These are phyloP conservation scores for Paecilomyces sp. DNA, from an alignment of 2,329 filamentous ascomycete species.

Conservation along the genomic window DNA sequence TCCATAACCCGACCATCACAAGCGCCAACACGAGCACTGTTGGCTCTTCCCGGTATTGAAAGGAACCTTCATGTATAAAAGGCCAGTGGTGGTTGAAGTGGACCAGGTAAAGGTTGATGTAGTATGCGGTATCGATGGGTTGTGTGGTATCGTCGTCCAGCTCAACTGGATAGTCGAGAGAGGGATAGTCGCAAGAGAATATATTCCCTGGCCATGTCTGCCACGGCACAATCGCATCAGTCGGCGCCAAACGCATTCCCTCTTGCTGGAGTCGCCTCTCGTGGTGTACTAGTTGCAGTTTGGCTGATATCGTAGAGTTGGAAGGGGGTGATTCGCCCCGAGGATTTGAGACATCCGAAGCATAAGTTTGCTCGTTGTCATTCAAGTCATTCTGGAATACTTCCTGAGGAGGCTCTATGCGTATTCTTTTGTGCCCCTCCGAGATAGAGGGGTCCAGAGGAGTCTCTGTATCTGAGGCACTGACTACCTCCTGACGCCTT, in stretches of 20 bases:
- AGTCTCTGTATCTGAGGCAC: background rate
- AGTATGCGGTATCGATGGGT: slow-evolving; percentile 8
- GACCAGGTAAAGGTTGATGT: slow-evolving; percentile 17
- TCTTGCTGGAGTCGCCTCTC: background rate
- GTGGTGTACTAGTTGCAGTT: background rate
- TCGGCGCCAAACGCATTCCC: background rate
- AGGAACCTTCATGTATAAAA: slow-evolving; percentile 18
- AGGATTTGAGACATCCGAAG: background rate
- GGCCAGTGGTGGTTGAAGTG: slow-evolving; percentile 21
- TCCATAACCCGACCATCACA: slow-evolving; percentile 20
- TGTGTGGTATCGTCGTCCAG: background rate
- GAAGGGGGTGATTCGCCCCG: background rate
- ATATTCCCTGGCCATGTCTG: background rate
- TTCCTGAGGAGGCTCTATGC: background rate
- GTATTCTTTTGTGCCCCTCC: background rate
- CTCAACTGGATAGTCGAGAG: background rate
- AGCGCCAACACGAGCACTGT: slow-evolving; percentile 22
- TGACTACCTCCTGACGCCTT: background rate
- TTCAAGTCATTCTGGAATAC: background rate
- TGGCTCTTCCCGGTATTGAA: slow-evolving; percentile 12
- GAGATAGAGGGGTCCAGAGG: background rate
- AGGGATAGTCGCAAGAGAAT: background rate
- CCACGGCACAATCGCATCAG: background rate
- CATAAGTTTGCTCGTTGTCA: background rate
- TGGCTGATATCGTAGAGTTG: background rate